These are phyloP conservation scores for Chlorella sp. DNA, from an alignment of 139 green algal genomes.

Conservation along the genomic window DNA sequence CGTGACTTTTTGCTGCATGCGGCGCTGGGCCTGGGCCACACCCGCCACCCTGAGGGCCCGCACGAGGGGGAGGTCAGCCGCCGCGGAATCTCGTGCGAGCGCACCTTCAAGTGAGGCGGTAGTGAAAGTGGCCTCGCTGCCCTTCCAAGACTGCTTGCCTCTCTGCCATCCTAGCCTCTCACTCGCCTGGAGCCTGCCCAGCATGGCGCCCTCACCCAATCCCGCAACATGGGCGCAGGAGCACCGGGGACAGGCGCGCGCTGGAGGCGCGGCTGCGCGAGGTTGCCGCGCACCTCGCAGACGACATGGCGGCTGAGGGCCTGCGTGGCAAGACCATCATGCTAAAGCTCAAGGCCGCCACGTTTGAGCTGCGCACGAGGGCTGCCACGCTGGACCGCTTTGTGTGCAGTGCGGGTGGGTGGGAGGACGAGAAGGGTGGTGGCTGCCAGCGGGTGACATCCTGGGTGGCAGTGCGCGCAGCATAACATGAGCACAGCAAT, in stretches of 20 bases:
- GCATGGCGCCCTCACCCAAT: neutral
- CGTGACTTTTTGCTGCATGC: constrained; percentile 64
- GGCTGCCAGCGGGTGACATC: too few species aligned
- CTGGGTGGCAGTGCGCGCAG: too few species aligned
- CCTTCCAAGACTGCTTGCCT: too few species aligned
- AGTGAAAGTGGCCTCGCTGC: neutral
- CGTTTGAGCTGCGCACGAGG: constrained; percentile 74
- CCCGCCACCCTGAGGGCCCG: constrained; percentile 31
- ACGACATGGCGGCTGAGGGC: constrained; percentile 68
- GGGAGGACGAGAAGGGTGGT: too few species aligned
- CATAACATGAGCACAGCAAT: too few species aligned
- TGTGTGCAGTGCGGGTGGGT: constrained; percentile 39
- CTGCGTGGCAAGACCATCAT: constrained; percentile 81
- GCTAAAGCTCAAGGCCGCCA: constrained; percentile 82
- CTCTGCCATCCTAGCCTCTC: too few species aligned
- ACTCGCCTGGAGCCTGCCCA: too few species aligned
- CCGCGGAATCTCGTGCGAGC: constrained; percentile 85
- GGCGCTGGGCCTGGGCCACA: constrained; percentile 66
- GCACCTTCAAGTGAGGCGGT: constrained; percentile 64
- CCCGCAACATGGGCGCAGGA: neutral
- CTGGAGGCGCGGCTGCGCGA: constrained; percentile 65
- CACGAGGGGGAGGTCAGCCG: constrained; percentile 55
- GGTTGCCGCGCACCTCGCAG: constrained; percentile 65
- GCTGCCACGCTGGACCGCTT: constrained; percentile 64
- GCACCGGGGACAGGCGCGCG: neutral